phyloP scores from a whole-genome alignment of 2,329 filamentous ascomycete genomes.

The Trichophyton mentagrophytes region DNA sequence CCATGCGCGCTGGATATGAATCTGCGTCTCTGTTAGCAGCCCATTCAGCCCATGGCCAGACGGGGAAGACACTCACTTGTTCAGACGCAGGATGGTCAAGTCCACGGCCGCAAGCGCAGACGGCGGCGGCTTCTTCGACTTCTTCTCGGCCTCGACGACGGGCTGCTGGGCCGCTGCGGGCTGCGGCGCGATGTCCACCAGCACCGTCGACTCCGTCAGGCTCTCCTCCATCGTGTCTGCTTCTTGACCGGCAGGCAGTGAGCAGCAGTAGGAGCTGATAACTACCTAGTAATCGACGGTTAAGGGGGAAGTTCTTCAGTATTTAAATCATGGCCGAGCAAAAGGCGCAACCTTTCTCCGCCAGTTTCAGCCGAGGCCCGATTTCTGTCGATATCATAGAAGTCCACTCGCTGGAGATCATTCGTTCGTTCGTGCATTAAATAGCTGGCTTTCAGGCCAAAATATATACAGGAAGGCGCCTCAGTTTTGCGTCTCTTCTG shows the following conservation, averaged over 20 bases:
- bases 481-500: neutral
- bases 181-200: neutral
- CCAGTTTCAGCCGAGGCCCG: neutral
- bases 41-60: too few relatives aligned
- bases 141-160: neutral
- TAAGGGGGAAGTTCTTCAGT: too few relatives aligned
- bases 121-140: neutral
- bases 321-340: neutral
- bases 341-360: neutral
- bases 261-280: neutral
- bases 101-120: neutral
- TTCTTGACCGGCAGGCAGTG: too few relatives aligned
- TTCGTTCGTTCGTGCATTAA: too few relatives aligned
- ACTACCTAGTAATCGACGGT: neutral
- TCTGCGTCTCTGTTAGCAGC: conserved; percentile 29
- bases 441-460: too few relatives aligned
- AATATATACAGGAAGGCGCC: too few relatives aligned
- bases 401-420: too few relatives aligned
- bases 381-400: neutral
- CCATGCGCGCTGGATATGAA: conserved; percentile 56
- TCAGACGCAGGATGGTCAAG: conserved; percentile 3
- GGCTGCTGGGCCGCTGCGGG: too few relatives aligned
- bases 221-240: neutral
- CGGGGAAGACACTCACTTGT: neutral
- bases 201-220: neutral